These are phyloP conservation scores for Yarrowia sp. DNA, from an alignment of 805 yeast genomes.

Conservation along the genomic window DNA sequence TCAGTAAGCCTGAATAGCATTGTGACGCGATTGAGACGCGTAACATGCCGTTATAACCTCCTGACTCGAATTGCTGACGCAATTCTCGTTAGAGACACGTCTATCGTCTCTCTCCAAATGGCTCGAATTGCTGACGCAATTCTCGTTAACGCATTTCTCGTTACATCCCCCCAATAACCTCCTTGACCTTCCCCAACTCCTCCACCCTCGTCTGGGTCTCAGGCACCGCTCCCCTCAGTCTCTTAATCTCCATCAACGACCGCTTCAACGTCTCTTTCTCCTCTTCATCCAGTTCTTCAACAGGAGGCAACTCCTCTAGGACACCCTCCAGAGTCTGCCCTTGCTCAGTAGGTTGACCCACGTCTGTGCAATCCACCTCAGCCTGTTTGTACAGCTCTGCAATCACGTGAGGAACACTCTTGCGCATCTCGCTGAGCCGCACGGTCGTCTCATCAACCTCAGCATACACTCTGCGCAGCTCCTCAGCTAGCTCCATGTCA, in stretches of 20 bases:
- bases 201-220: constrained; percentile 11
- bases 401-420: constrained; percentile 44
- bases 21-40: too few relatives aligned
- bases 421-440: constrained; percentile 61
- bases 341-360: not conserved
- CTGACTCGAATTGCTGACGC: too few relatives aligned
- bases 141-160: not conserved
- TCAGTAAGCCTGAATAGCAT: too few relatives aligned
- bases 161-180: constrained; percentile 10
- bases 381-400: constrained; percentile 10
- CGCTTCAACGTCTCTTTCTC: constrained; percentile 2
- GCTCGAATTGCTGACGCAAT: too few relatives aligned
- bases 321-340: constrained; percentile 1
- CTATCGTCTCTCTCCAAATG: too few relatives aligned
- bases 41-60: too few relatives aligned
- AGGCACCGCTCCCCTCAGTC: constrained; percentile 18
- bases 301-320: constrained; percentile 10
- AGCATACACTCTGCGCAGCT: constrained; percentile 62
- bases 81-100: too few relatives aligned
- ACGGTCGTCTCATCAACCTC: constrained; percentile 69
- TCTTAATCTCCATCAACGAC: constrained; percentile 8
- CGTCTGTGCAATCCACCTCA: not conserved
- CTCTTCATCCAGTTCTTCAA: not conserved
- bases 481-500: constrained; percentile 67
- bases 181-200: constrained; percentile 23